phyloP scores from a whole-genome alignment of 805 yeast species.

The Candida yuanshanica region DNA sequence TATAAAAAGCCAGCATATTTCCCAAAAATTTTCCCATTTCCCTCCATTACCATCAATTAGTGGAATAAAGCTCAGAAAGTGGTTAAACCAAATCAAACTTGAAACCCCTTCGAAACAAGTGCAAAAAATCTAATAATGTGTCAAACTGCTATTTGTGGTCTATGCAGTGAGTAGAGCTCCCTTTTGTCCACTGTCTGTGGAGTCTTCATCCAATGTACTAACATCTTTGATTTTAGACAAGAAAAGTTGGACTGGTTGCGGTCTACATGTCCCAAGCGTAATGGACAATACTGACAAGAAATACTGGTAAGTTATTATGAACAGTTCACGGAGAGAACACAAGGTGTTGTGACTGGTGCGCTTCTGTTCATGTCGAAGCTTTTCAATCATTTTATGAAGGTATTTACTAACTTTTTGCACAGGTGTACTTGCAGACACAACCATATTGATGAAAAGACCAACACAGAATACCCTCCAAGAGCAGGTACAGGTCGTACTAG shows the following conservation, averaged over 20 bases:
- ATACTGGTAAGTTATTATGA: slow-evolving; percentile 24
- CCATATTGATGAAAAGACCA: slow-evolving; percentile 29
- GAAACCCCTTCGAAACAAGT: neutral
- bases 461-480: slow-evolving; percentile 48
- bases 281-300: slow-evolving; percentile 45
- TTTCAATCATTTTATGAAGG: neutral
- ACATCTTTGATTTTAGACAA: slow-evolving; percentile 24
- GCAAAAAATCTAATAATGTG: slow-evolving; percentile 14
- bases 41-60: neutral
- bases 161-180: slow-evolving; percentile 19
- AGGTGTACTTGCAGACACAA: slow-evolving; percentile 44
- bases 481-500: slow-evolving; percentile 59
- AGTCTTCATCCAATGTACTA: neutral
- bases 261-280: slow-evolving; percentile 46
- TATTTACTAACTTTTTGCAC: slow-evolving; percentile 21
- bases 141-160: slow-evolving; percentile 22
- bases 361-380: no score
- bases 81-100: neutral
- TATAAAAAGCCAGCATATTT: neutral
- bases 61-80: no score
- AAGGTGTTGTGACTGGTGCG: no score
- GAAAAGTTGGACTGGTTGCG: slow-evolving; percentile 64
- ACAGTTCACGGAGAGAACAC: neutral
- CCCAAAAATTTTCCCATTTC: neutral
- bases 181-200: slow-evolving; percentile 1